Percentiles rank a stretch among this genome's conserved stretches.
These are phyloP conservation scores for Ceratocystis papillata DNA, from an alignment of 2,329 filamentous ascomycete genomes.

Conservation along the genomic window DNA sequence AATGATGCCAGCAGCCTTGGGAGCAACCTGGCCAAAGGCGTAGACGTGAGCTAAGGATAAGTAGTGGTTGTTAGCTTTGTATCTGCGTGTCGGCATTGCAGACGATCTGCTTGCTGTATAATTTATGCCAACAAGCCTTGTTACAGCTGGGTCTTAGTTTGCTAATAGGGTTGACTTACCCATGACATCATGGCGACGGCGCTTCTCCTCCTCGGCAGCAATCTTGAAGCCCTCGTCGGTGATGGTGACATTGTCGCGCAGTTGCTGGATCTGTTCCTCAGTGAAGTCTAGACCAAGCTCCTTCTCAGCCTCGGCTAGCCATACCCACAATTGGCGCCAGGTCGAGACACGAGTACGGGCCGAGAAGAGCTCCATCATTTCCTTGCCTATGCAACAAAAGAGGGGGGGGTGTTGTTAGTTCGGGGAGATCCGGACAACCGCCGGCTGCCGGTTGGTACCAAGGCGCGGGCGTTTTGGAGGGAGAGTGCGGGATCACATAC, in stretches of 20 bases:
- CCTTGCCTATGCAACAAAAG: slow-evolving; percentile 30
- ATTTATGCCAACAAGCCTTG: not conserved
- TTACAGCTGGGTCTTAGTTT: not conserved
- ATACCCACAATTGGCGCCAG: slow-evolving; percentile 79
- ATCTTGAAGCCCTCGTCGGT: slow-evolving; percentile 68
- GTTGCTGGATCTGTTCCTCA: slow-evolving; percentile 62
- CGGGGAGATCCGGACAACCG: slow-evolving; percentile 13
- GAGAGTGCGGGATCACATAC: slow-evolving; percentile 26
- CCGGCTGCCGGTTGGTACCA: slow-evolving; percentile 6
- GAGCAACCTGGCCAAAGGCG: slow-evolving; percentile 61
- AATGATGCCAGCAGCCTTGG: slow-evolving; percentile 71
- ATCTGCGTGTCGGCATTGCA: slow-evolving; percentile 31
- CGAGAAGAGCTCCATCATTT: slow-evolving; percentile 73
- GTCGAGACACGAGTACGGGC: slow-evolving; percentile 62
- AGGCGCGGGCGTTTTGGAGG: not conserved
- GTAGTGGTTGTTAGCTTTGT: slow-evolving; percentile 44
- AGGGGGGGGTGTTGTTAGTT: not conserved
- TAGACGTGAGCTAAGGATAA: slow-evolving; percentile 47
- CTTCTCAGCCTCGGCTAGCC: slow-evolving; percentile 70
- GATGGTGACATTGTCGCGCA: slow-evolving; percentile 62
- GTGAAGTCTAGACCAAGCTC: slow-evolving; percentile 68
- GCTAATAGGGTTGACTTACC: slow-evolving; percentile 4
- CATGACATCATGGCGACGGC: slow-evolving; percentile 43
- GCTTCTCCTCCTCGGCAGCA: slow-evolving; percentile 66
- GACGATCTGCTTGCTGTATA: slow-evolving; percentile 6